phyloP scores from a whole-genome alignment of 306 rosid species.

The Malus fusca region DNA sequence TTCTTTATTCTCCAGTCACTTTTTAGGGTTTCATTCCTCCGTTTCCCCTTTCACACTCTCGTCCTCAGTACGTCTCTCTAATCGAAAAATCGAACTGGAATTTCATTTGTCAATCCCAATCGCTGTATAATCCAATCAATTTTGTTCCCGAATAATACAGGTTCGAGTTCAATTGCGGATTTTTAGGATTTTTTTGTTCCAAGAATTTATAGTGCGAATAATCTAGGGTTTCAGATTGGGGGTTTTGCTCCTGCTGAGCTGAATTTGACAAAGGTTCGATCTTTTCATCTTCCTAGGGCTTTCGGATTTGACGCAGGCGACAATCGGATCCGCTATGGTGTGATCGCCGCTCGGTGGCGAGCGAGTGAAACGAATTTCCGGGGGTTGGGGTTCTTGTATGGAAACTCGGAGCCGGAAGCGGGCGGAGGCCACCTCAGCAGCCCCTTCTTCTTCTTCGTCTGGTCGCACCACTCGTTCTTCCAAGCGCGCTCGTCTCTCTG shows the following conservation, averaged over 20 bases:
- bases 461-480: constrained; percentile 71
- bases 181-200: not conserved
- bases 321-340: constrained; percentile 30
- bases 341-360: constrained; percentile 78
- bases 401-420: constrained; percentile 99
- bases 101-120: not conserved
- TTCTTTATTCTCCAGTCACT: constrained; percentile 6
- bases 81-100: not conserved
- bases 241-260: constrained; percentile 17
- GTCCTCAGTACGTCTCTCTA: not conserved
- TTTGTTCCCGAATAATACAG: not conserved
- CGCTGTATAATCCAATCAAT: not conserved
- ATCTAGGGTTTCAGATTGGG: constrained; percentile 43
- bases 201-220: not conserved
- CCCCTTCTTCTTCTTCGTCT: constrained; percentile 90
- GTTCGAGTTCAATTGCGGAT: not conserved
- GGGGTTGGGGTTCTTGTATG: constrained; percentile 99
- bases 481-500: constrained; percentile 71
- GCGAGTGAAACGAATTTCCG: constrained; percentile 51
- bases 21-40: constrained; percentile 36
- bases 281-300: not conserved
- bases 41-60: not conserved
- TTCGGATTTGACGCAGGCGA: constrained; percentile 22
- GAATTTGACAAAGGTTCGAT: constrained; percentile 22
- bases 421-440: constrained; percentile 99